Evolutionary conservation across 2,329 filamentous ascomycete genomes (phyloP).

Genomic region (Ceratocystis papillata): DNA sequence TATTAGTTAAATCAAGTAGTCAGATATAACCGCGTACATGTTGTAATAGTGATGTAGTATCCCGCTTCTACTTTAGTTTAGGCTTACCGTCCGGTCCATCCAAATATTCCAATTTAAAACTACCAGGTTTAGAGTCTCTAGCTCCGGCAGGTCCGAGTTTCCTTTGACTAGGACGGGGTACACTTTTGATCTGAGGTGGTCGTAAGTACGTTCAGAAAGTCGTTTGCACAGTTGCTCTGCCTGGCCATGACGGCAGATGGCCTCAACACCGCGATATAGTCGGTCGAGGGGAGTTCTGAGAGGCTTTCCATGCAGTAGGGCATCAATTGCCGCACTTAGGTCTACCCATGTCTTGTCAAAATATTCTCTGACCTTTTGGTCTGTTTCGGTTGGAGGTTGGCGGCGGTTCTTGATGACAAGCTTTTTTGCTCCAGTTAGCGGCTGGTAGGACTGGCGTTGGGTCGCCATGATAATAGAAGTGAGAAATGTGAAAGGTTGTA

Average conservation of each 20-base stretch:
- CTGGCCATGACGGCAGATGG: slow-evolving; percentile 70
- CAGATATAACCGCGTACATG: not conserved
- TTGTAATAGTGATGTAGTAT: no score
- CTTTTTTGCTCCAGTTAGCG: slow-evolving; percentile 67
- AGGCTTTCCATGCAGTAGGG: slow-evolving; percentile 57
- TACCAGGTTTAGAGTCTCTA: slow-evolving; percentile 51
- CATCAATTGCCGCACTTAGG: slow-evolving; percentile 59
- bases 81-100: slow-evolving; percentile 37
- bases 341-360: slow-evolving; percentile 65
- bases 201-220: slow-evolving; percentile 55
- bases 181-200: slow-evolving; percentile 54
- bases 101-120: slow-evolving; percentile 60
- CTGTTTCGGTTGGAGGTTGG: slow-evolving; percentile 39
- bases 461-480: not conserved
- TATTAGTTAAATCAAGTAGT: slow-evolving; percentile 16
- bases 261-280: slow-evolving; percentile 82
- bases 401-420: slow-evolving; percentile 90
- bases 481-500: not conserved
- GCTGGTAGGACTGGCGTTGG: slow-evolving; percentile 36
- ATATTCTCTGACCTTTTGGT: slow-evolving; percentile 56
- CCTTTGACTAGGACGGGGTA: slow-evolving; percentile 43
- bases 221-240: slow-evolving; percentile 56
- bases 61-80: not conserved
- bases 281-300: slow-evolving; percentile 70
- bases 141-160: slow-evolving; percentile 40